These are phyloP conservation scores for Sporormia fimetaria DNA, from an alignment of 495 filamentous ascomycete genomes.

Conservation along the genomic window DNA sequence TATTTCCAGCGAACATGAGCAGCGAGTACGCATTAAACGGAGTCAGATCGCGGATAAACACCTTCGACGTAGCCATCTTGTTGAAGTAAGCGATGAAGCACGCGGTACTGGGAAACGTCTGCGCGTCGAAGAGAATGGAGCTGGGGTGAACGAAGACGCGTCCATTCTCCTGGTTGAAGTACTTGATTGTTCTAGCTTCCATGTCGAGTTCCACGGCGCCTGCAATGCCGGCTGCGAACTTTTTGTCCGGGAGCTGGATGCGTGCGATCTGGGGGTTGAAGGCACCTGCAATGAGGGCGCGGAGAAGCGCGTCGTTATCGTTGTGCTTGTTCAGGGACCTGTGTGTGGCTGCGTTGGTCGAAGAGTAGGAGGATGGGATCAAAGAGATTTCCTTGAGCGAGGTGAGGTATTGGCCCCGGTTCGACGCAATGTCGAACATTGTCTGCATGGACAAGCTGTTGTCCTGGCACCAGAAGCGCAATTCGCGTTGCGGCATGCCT, in stretches of 20 bases:
- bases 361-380: constrained; percentile 43
- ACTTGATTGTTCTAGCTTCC: constrained; percentile 82
- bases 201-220: constrained; percentile 88
- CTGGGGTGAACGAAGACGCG: constrained; percentile 87
- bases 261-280: constrained; percentile 86
- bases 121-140: constrained; percentile 72
- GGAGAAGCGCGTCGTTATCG: constrained; percentile 50
- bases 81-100: constrained; percentile 75
- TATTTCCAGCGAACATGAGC: constrained; percentile 78
- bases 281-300: constrained; percentile 78
- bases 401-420: constrained; percentile 70
- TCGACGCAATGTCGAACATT: constrained; percentile 76
- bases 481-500: constrained; percentile 46
- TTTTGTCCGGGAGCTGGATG: constrained; percentile 88
- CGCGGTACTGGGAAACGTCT: constrained; percentile 55
- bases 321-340: constrained; percentile 36
- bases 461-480: constrained; percentile 70
- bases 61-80: constrained; percentile 81
- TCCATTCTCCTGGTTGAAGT: constrained; percentile 74
- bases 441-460: constrained; percentile 80
- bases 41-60: constrained; percentile 81
- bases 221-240: constrained; percentile 71
- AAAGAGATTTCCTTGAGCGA: constrained; percentile 81
- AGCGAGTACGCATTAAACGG: constrained; percentile 86
- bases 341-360: constrained; percentile 13